Percentiles rank a stretch among this genome's conserved stretches.
Evolutionary conservation across 345 rosid genomes (phyloP).

Genomic region (Arabis hirsuta): DNA sequence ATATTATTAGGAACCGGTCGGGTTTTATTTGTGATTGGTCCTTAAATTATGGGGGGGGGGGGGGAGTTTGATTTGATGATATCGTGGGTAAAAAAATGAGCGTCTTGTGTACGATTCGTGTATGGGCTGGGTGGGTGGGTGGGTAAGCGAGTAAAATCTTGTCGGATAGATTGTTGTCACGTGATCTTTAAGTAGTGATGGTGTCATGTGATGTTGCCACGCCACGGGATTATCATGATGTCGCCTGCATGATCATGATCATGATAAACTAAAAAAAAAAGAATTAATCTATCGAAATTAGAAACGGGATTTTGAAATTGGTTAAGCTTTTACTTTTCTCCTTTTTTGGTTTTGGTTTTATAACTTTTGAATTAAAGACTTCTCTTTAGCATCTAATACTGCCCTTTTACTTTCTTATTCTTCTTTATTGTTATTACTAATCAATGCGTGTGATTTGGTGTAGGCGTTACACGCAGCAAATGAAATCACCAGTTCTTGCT

Average conservation of each 20-base stretch:
- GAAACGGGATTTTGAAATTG: background rate
- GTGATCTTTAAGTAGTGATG: conserved; percentile 29
- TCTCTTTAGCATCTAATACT: conserved; percentile 13
- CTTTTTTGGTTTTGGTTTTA: conserved; percentile 8
- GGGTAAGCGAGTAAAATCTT: conserved; percentile 9
- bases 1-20: background rate
- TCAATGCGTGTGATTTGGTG: conserved; percentile 17
- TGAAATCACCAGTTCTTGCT: conserved; percentile 49
- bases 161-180: conserved; percentile 43
- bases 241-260: conserved; percentile 12
- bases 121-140: no score
- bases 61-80: background rate
- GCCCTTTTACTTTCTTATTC: background rate
- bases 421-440: background rate
- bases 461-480: conserved; percentile 46
- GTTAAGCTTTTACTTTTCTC: conserved; percentile 19
- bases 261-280: background rate
- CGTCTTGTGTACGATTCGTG: conserved; percentile 5
- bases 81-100: conserved; percentile 24
- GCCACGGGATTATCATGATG: conserved; percentile 36
- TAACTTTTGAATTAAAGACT: conserved; percentile 31
- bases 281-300: no score
- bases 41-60: conserved; percentile 28
- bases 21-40: conserved; percentile 1
- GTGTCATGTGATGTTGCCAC: conserved; percentile 31